Evolutionary conservation across 2,329 filamentous ascomycete genomes (phyloP).

Genomic region (Botrytis byssoidea): DNA sequence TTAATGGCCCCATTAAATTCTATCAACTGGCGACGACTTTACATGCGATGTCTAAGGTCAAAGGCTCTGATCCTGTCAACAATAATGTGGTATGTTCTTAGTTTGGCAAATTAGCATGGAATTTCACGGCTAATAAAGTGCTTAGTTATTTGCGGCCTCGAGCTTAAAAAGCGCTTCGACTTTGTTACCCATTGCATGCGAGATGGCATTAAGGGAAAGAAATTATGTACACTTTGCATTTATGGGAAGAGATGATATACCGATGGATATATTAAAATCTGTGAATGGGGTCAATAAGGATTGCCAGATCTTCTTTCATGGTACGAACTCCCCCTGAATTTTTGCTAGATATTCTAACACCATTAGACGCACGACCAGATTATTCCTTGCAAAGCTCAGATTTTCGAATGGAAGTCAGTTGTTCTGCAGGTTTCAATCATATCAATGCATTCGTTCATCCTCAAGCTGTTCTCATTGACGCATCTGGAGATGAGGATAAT

Average conservation of each 20-base stretch:
- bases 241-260: conserved; percentile 69
- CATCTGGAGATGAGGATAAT: conserved; percentile 61
- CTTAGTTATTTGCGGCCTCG: conserved; percentile 68
- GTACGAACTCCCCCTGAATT: conserved; percentile 34
- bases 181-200: conserved; percentile 79
- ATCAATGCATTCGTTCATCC: conserved; percentile 74
- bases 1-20: conserved; percentile 70
- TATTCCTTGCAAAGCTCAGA: conserved; percentile 68
- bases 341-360: conserved; percentile 22
- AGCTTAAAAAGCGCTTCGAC: conserved; percentile 70
- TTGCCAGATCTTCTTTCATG: conserved; percentile 65
- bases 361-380: conserved; percentile 72
- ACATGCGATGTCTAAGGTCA: conserved; percentile 54
- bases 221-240: conserved; percentile 82
- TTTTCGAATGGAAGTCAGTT: conserved; percentile 63
- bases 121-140: conserved; percentile 17
- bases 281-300: conserved; percentile 74
- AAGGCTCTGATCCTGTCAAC: conserved; percentile 53
- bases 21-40: conserved; percentile 63
- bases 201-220: conserved; percentile 69
- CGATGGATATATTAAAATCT: conserved; percentile 65
- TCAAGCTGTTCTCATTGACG: conserved; percentile 66
- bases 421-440: conserved; percentile 67
- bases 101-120: not conserved
- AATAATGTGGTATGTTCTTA: conserved; percentile 62